Evolutionary conservation across 305 asterid genomes (phyloP).

Genomic region (Fraxinus baroniana): DNA sequence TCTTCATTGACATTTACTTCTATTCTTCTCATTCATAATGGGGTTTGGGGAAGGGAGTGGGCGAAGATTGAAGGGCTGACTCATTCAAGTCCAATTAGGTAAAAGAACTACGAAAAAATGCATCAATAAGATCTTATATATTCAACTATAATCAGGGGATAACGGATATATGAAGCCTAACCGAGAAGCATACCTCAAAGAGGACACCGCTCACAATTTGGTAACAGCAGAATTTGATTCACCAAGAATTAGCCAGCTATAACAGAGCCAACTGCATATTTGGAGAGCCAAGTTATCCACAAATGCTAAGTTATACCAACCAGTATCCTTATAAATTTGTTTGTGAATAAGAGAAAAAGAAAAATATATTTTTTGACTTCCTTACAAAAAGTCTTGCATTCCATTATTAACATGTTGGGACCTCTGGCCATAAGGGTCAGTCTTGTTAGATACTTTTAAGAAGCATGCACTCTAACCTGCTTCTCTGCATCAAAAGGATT

Average conservation of each 20-base stretch:
- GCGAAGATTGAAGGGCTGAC: not conserved
- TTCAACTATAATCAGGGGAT: constrained; percentile 33
- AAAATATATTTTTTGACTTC: constrained; percentile 31
- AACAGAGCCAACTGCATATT: constrained; percentile 69
- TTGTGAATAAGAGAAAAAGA: constrained; percentile 31
- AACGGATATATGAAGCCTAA: constrained; percentile 42
- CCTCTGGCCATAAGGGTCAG: constrained; percentile 56
- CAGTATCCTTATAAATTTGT: constrained; percentile 20
- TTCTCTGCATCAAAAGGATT: constrained; percentile 89
- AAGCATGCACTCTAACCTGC: constrained; percentile 72
- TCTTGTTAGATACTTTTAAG: constrained; percentile 62
- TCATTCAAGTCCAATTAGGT: constrained; percentile 4
- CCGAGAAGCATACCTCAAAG: constrained; percentile 85
- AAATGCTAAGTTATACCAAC: not conserved
- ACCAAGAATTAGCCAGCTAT: constrained; percentile 60
- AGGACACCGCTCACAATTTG: constrained; percentile 76
- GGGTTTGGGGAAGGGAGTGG: not conserved
- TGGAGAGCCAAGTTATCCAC: constrained; percentile 51
- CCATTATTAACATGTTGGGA: constrained; percentile 58
- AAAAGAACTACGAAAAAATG: constrained; percentile 22
- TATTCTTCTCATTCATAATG: constrained; percentile 1
- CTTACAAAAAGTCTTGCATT: constrained; percentile 46
- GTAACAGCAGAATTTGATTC: constrained; percentile 66
- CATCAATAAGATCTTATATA: constrained; percentile 8
- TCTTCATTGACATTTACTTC: not conserved